phyloP scores from a whole-genome alignment of 768 basidiomycete genomes.

The Naganishia vaughanmartiniae region DNA sequence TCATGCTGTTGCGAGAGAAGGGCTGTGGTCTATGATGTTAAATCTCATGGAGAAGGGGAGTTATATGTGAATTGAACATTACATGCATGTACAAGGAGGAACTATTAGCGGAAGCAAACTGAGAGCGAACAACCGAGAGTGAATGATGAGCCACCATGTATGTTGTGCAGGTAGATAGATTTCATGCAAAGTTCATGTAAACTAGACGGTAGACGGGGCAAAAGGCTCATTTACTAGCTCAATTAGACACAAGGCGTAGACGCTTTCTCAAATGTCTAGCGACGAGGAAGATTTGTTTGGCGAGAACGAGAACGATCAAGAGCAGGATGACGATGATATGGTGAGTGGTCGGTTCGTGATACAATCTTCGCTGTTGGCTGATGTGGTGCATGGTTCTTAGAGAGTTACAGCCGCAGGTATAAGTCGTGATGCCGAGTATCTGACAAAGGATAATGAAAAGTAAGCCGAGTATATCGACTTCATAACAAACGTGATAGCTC shows the following conservation, averaged over 20 bases:
- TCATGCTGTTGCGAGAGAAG: too few species aligned
- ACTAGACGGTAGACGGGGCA: too few species aligned
- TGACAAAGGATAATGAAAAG: neutral
- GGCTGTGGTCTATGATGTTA: too few species aligned
- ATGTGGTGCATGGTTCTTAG: neutral
- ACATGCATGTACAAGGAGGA: too few species aligned
- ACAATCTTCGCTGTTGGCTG: neutral
- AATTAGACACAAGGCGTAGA: neutral
- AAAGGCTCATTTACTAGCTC: too few species aligned
- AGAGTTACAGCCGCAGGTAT: neutral
- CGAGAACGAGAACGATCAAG: conserved; percentile 21
- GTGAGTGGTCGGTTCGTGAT: conserved; percentile 7
- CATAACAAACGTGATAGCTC: neutral
- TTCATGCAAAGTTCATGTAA: too few species aligned
- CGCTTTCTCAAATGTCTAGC: neutral
- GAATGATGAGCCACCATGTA: neutral
- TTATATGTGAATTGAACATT: too few species aligned
- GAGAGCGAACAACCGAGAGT: neutral
- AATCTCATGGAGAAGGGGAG: too few species aligned
- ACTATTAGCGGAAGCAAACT: neutral
- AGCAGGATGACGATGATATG: conserved; percentile 21
- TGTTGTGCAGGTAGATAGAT: neutral
- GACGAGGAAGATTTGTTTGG: conserved; percentile 21
- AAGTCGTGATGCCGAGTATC: neutral
- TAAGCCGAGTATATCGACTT: neutral